Base-by-base conservation (phyloP, 1,284 basidiomycete genomes). In the Trametes sp. region DNA sequence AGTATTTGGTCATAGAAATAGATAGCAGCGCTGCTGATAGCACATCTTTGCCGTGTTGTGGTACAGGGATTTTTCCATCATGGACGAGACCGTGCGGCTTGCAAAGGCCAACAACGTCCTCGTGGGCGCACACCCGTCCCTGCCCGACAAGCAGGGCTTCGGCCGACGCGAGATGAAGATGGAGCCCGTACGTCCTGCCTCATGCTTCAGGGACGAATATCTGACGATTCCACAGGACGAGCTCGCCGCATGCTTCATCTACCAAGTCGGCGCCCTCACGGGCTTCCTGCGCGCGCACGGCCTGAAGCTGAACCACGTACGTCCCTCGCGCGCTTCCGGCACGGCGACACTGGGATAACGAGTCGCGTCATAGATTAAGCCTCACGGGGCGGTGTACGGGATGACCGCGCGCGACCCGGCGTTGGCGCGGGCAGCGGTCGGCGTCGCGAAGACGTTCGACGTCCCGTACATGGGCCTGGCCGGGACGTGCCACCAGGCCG, bases 131-230 rank as follows among this genome's bases (percentile, higher is more conserved):
- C 87, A 89, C 66, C 87, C 87, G 0, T 86, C 85, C 11, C 77
- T 88, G 4, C 87, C 87, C 0, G 87, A 89, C 68, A 72, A 78
- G 11, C 87, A 89, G 71, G 87, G 87, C 0, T 89, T 88, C 65
- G 87, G 87, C 0, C 74, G 87, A 10, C 78, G 87, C 16, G 86
- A 87, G 68, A 87, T 89, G 85, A 77, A 76, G 0, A 82, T 88
- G 54, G 80, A 84, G 57, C 83, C 85, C 0, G 86, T 86, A 53
- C 57, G 74, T 48, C 10, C 14, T 8, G 13, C 26, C 21, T 26
- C 7, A 31, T 21, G 0, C 45, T 11, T 33, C 31, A 33, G 11
- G 6, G 6, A 33, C 31, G 31, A 6, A 6, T 33, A 11, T 6
- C 24, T 48, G 48, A 48, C 14, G n/a, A 24, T 45, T 55, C 41